These are phyloP conservation scores for Terana coerulea DNA, from an alignment of 768 basidiomycete species.

Conservation along the genomic window DNA sequence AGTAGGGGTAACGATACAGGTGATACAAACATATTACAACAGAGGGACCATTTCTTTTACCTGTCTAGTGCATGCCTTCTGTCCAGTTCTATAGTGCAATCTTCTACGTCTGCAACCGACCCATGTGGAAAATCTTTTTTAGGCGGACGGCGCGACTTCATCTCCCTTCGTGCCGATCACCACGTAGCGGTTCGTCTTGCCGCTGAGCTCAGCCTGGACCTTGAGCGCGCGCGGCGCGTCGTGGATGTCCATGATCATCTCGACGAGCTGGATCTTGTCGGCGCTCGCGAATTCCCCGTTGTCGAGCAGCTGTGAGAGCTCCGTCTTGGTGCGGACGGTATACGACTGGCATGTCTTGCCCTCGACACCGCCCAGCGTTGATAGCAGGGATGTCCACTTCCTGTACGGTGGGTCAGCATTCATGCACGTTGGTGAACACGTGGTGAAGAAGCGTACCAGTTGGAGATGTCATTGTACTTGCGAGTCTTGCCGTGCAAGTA, in stretches of 20 bases:
- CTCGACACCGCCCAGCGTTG: constrained; percentile 51
- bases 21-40: no score
- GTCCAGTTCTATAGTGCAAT: no score
- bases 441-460: constrained; percentile 44
- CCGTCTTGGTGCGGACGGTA: constrained; percentile 61
- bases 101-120: no score
- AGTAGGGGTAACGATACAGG: no score
- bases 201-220: constrained; percentile 51
- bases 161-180: neutral
- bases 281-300: constrained; percentile 58
- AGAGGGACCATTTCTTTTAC: no score
- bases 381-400: constrained; percentile 67
- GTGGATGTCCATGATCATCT: constrained; percentile 68
- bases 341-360: constrained; percentile 55
- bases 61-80: no score
- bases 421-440: neutral
- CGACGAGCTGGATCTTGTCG: constrained; percentile 72
- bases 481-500: constrained; percentile 64
- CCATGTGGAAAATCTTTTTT: no score
- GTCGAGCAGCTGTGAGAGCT: constrained; percentile 65
- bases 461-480: constrained; percentile 82
- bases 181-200: constrained; percentile 44
- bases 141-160: no score
- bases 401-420: constrained; percentile 20
- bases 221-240: constrained; percentile 70